These are phyloP conservation scores for Sporothrix mexicana DNA, from an alignment of 2,329 filamentous ascomycete genomes.

Conservation along the genomic window DNA sequence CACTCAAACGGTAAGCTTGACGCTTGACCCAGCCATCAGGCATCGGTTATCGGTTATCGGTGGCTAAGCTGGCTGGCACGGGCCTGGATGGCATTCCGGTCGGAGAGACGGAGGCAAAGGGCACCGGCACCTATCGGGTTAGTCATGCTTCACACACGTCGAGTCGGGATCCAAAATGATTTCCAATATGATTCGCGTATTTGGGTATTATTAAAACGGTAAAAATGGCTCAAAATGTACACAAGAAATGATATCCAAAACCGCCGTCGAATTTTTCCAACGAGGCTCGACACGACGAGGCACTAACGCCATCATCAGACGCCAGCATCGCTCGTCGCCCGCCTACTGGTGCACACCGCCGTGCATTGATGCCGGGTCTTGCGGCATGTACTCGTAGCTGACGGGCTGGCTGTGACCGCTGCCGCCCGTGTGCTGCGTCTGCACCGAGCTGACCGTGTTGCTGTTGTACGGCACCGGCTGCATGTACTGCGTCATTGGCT, in stretches of 20 bases:
- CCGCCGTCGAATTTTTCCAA: background rate
- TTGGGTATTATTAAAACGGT: constrained; percentile 3
- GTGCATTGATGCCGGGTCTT: constrained; percentile 11
- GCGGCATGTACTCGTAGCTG: background rate
- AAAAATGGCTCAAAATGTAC: constrained; percentile 5
- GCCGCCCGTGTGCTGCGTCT: background rate
- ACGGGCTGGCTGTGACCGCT: background rate
- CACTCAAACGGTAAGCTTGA: too few species aligned
- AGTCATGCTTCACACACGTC: background rate
- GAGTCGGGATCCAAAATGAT: background rate
- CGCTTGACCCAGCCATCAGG: too few species aligned
- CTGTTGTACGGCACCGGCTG: constrained; percentile 8
- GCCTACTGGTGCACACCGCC: background rate
- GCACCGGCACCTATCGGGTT: background rate
- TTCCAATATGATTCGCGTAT: background rate
- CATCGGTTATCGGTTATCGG: too few species aligned
- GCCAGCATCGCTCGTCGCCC: background rate
- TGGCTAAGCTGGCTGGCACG: too few species aligned
- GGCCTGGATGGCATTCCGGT: too few species aligned
- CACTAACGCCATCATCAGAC: background rate
- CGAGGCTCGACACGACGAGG: background rate
- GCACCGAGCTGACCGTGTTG: constrained; percentile 1
- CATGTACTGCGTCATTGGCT: background rate
- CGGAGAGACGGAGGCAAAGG: too few species aligned
- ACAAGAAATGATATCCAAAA: constrained; percentile 17